Base-by-base conservation (phyloP, 495 filamentous ascomycete genomes). In the Penicillium bovifimosum region DNA sequence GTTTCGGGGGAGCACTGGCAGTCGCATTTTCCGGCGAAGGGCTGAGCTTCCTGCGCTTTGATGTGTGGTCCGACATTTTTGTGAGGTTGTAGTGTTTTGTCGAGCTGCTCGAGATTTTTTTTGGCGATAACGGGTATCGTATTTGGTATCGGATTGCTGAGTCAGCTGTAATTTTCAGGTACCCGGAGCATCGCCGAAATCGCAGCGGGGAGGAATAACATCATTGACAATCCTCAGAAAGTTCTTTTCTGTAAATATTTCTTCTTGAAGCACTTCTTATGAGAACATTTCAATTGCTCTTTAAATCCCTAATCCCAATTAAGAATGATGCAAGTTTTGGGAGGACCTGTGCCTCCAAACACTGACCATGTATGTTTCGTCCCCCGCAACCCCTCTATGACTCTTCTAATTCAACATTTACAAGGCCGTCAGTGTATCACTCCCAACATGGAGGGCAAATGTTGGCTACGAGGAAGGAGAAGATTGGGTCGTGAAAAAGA, bases 381-480 rank as follows among this genome's bases (percentile, higher is more conserved):
- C 62, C 65, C 64, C 66, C 54, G 14, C 58, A 51, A 35, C 59
- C 50, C 60, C 58, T 66, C 59, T 31, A 62, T 45, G 41, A 36
- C 13, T 48, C 39, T 40, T 26, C 20, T 40, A 33, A 36, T 35
- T 24, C 20, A 10, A 48, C 13, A 56, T 43, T 47, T 40, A 52
- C 53, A 53, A 97, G 92, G 95, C 93, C 41, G 88, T 97, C 53
- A 96, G 91, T 65, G 90, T 96, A 17, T 97, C 95, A 3, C 76
- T 98, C 29, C 93, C 93, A 39, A 93, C 92, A 75, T 98, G 93
- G 93, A 81, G 74, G 56, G 73, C 90, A 36, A 96, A 92, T 63
- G 74, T 97, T 24, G 93, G 80, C 2, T 98, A 98, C 57, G 93
- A 97, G 67, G 90, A 97, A 67, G 92, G 91, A 27, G 79, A 93